Conservation (phyloP, 176 grass and related monocot genomes). For the Miscanthus lutarioriparius region DNA sequence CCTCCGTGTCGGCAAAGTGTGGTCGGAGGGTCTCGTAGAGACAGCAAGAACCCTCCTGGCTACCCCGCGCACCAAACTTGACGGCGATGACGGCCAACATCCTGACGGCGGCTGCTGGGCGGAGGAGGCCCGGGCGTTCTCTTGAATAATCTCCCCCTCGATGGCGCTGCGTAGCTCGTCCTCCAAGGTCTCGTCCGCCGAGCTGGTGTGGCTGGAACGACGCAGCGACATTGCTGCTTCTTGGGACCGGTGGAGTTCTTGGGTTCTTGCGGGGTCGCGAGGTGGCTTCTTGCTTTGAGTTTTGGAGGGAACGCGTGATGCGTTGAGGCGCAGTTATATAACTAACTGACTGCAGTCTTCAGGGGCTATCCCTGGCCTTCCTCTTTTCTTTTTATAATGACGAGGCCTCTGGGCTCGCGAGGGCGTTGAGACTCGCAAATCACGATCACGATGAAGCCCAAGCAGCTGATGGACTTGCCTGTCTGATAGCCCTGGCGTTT, state of each 20-base stretch:
- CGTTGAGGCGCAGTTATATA: neutral
- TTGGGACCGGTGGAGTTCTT: conserved; percentile 21
- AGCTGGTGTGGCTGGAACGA: neutral
- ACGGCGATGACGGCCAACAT: neutral
- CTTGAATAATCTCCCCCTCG: neutral
- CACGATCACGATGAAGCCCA: too few species aligned
- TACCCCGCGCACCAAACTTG: conserved; percentile 9
- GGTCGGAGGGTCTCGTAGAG: neutral
- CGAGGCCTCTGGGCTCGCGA: neutral
- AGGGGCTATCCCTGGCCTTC: neutral
- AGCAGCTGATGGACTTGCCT: too few species aligned
- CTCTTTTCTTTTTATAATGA: conserved; percentile 30
- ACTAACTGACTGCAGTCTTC: neutral
- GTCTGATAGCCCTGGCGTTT: neutral
- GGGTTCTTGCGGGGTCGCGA: conserved; percentile 4
- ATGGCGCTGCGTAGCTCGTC: neutral
- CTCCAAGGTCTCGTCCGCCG: neutral
- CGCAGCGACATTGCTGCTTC: conserved; percentile 19
- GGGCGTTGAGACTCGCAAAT: neutral
- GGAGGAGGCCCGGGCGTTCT: neutral
- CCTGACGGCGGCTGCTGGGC: neutral
- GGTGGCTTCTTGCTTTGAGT: conserved; percentile 3
- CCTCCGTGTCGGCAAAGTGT: neutral
- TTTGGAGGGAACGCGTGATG: conserved; percentile 19
- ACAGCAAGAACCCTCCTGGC: conserved; percentile 19